Percentiles rank a stretch among this genome's conserved stretches.
These are phyloP conservation scores for Phytophthora ramorum DNA, from an alignment of 352 stramenopile species.

Conservation along the genomic window DNA sequence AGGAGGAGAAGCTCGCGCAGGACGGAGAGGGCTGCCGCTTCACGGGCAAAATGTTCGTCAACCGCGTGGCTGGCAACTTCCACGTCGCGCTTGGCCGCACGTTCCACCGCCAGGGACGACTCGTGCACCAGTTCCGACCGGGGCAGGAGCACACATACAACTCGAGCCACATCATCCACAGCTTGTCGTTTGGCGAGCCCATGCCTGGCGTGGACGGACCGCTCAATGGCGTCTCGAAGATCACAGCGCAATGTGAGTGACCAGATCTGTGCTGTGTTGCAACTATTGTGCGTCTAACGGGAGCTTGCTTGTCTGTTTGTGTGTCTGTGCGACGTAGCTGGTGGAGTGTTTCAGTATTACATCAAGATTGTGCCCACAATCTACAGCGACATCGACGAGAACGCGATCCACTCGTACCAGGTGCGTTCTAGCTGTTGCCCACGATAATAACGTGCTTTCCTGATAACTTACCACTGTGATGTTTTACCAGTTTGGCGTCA, in stretches of 20 bases:
- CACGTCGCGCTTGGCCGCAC: constrained; percentile 83
- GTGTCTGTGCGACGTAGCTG: constrained; percentile 42
- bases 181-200: constrained; percentile 73
- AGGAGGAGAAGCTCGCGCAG: constrained; percentile 72
- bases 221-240: constrained; percentile 67
- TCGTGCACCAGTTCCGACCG: constrained; percentile 86
- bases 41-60: constrained; percentile 84
- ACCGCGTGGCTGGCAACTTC: constrained; percentile 88
- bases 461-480: constrained; percentile 13
- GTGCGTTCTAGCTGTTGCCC: constrained; percentile 23
- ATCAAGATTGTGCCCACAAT: constrained; percentile 91
- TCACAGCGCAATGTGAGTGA: constrained; percentile 50
- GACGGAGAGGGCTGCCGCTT: constrained; percentile 86
- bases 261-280: neutral
- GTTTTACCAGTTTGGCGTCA: constrained; percentile 74
- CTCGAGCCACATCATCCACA: constrained; percentile 81
- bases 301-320: neutral
- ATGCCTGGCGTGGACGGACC: constrained; percentile 47
- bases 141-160: constrained; percentile 85
- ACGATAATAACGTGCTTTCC: neutral
- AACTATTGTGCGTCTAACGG: constrained; percentile 1
- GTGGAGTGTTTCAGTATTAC: constrained; percentile 88
- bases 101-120: constrained; percentile 77
- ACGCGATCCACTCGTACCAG: constrained; percentile 75
- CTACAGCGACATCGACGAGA: constrained; percentile 77